These are phyloP conservation scores for Moelleriella libera DNA, from an alignment of 2,329 filamentous ascomycete genomes.

Conservation along the genomic window DNA sequence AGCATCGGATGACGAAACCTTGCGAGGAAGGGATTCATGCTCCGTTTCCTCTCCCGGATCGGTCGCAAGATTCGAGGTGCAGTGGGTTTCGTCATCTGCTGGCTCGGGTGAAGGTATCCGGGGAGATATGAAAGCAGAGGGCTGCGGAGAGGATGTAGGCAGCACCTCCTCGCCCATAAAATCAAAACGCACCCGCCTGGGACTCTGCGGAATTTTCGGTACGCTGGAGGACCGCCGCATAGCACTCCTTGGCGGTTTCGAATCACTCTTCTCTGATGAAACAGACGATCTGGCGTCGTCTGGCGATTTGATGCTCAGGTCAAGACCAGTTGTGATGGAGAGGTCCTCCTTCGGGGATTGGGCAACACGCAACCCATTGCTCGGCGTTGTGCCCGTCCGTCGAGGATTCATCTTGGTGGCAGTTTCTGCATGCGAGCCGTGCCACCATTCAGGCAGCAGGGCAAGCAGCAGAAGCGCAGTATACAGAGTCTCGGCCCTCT, in stretches of 20 bases:
- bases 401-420: slow-evolving; percentile 1
- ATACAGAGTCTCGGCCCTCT: neutral
- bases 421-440: slow-evolving; percentile 3
- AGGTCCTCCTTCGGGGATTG: slow-evolving; percentile 8
- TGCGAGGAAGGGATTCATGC: slow-evolving; percentile 27
- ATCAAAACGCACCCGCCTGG: slow-evolving; percentile 49
- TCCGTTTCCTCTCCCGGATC: slow-evolving; percentile 26
- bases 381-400: neutral
- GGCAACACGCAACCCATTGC: slow-evolving; percentile 2
- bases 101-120: slow-evolving; percentile 11
- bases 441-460: neutral
- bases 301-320: slow-evolving; percentile 17
- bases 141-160: slow-evolving; percentile 41
- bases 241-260: slow-evolving; percentile 37
- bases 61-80: slow-evolving; percentile 18
- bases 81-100: slow-evolving; percentile 13
- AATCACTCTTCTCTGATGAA: slow-evolving; percentile 37
- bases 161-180: slow-evolving; percentile 46
- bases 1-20: slow-evolving; percentile 41
- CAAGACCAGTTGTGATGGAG: slow-evolving; percentile 21
- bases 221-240: slow-evolving; percentile 41
- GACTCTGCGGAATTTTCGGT: slow-evolving; percentile 34
- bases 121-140: slow-evolving; percentile 16
- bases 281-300: slow-evolving; percentile 35
- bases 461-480: slow-evolving; percentile 1